A percentile compares a stretch with the other conserved stretches of the same genome.
These are phyloP conservation scores for Pythium oligandrum DNA, from an alignment of 352 stramenopile species.

Conservation along the genomic window DNA sequence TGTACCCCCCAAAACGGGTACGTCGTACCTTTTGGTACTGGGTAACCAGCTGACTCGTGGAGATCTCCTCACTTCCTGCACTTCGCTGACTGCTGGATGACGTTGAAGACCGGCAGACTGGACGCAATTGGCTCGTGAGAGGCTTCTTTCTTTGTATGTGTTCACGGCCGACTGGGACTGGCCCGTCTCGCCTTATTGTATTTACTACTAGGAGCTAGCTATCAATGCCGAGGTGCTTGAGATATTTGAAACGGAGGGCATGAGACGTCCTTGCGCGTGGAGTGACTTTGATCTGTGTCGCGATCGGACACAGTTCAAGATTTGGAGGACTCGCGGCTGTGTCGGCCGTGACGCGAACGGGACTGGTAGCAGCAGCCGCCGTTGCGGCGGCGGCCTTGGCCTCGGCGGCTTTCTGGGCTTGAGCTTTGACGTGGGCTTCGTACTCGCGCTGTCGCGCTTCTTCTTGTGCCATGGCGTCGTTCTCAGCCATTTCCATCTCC, in stretches of 20 bases:
- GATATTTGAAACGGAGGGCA: conserved; percentile 84
- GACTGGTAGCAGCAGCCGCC: neutral
- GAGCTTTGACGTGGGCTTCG: conserved; percentile 26
- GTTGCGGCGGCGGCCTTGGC: conserved; percentile 14
- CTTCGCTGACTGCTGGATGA: too few species aligned
- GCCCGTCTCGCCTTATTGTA: too few species aligned
- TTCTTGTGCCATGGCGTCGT: conserved; percentile 67
- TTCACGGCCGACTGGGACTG: too few species aligned
- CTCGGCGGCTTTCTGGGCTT: conserved; percentile 13
- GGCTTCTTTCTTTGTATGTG: too few species aligned
- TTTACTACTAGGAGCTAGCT: conserved; percentile 23
- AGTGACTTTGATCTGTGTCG: conserved; percentile 72
- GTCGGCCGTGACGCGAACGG: neutral
- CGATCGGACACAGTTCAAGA: conserved; percentile 36
- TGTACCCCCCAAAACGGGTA: too few species aligned
- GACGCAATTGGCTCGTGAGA: too few species aligned
- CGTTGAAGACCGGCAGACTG: too few species aligned
- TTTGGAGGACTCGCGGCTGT: conserved; percentile 30
- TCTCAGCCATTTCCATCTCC: conserved; percentile 57
- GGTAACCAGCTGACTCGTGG: too few species aligned
- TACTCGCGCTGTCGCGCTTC: conserved; percentile 50
- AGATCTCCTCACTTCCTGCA: too few species aligned
- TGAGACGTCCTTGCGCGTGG: conserved; percentile 63
- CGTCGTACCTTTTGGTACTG: too few species aligned
- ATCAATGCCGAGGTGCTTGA: conserved; percentile 84